phyloP scores from a whole-genome alignment of 805 yeast species.

The Candida boleticola region DNA sequence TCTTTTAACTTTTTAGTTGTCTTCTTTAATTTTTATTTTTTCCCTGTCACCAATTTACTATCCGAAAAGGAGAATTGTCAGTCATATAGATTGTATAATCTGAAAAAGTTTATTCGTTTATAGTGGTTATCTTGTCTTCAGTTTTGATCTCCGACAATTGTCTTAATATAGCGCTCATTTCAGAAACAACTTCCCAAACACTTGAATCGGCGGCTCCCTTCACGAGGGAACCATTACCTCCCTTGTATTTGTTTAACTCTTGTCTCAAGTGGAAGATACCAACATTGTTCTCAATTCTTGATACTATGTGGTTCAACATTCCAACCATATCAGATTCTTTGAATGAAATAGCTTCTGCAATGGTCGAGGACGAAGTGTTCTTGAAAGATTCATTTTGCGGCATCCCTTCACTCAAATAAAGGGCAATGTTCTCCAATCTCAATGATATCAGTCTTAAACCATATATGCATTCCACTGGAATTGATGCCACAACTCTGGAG shows the following conservation, averaged over 20 bases:
- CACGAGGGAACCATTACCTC: constrained; percentile 21
- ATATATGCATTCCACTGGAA: constrained; percentile 45
- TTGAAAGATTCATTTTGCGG: constrained; percentile 25
- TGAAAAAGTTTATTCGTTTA: no score
- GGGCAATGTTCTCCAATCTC: constrained; percentile 57
- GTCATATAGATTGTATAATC: no score
- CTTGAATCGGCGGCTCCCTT: constrained; percentile 13
- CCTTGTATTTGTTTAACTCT: constrained; percentile 20
- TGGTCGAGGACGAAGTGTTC: constrained; percentile 22
- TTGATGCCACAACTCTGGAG: constrained; percentile 31
- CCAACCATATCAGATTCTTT: constrained; percentile 45
- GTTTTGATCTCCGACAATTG: not conserved
- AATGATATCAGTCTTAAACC: constrained; percentile 54
- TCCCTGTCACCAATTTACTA: no score
- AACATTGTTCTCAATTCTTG: constrained; percentile 65
- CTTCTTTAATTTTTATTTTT: no score
- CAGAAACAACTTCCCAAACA: constrained; percentile 24
- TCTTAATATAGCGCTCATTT: constrained; percentile 12
- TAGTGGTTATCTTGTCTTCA: no score
- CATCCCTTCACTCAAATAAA: constrained; percentile 46
- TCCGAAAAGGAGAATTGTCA: no score
- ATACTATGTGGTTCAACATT: constrained; percentile 61
- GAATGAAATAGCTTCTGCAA: constrained; percentile 18
- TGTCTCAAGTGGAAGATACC: constrained; percentile 34
- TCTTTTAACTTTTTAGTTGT: not conserved